Percentiles rank a stretch among this genome's conserved stretches.
Conservation (phyloP, 805 yeast species). For the Candida pini region DNA sequence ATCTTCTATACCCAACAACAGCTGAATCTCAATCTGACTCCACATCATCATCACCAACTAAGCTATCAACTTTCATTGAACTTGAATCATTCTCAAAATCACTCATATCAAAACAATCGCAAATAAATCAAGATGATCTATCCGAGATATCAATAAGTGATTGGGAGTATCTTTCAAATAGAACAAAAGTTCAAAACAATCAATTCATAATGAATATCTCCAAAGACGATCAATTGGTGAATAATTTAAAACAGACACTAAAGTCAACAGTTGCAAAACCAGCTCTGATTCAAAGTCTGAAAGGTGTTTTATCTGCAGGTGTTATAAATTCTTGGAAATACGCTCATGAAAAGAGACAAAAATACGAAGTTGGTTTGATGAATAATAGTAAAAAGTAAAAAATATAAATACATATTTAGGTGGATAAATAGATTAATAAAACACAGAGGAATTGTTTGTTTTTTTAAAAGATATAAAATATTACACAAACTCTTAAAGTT, state of each 20-base stretch:
- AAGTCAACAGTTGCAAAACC: conserved; percentile 57
- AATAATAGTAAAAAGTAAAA: conserved; percentile 1
- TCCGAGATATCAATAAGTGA: conserved; percentile 25
- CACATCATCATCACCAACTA: not conserved
- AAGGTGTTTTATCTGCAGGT: conserved; percentile 90
- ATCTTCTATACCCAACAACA: conserved; percentile 13
- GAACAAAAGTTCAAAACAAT: conserved; percentile 17
- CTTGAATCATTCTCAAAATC: conserved; percentile 14
- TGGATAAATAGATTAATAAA: no score
- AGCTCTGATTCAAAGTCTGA: conserved; percentile 69
- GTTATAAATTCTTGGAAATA: conserved; percentile 61
- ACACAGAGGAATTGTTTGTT: no score
- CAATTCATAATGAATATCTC: conserved; percentile 40
- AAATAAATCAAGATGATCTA: conserved; percentile 9
- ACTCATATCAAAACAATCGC: not conserved
- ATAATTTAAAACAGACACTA: conserved; percentile 35
- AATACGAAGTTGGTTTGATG: conserved; percentile 17
- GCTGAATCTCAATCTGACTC: not conserved
- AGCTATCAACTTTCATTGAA: conserved; percentile 18
- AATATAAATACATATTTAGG: no score
- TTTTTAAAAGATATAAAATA: not conserved
- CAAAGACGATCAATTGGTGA: conserved; percentile 30
- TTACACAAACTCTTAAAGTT: conserved; percentile 1
- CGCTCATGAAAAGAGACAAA: conserved; percentile 63
- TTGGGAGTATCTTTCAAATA: conserved; percentile 29